Conservation (phyloP, 306 rosid species). For the Argentina anserina region DNA sequence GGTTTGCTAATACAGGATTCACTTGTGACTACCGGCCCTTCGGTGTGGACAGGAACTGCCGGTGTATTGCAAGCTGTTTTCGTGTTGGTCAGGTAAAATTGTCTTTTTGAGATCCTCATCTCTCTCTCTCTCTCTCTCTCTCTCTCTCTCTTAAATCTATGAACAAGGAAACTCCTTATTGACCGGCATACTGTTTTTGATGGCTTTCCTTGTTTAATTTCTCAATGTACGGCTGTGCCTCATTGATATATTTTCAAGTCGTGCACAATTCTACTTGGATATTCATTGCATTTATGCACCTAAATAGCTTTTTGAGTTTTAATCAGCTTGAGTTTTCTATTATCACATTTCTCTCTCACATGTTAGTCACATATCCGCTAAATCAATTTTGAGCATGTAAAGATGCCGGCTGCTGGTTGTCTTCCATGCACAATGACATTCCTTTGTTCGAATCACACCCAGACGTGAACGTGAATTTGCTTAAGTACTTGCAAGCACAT, state of each 20-base stretch:
- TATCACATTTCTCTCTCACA: not conserved
- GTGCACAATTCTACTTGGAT: no score
- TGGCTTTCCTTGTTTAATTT: not conserved
- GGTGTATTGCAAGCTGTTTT: conserved; percentile 87
- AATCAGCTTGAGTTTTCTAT: not conserved
- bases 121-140: not conserved
- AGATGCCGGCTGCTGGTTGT: not conserved
- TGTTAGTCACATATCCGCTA: not conserved
- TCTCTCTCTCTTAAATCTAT: not conserved
- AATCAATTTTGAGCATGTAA: not conserved
- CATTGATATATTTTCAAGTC: not conserved
- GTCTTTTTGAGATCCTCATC: not conserved
- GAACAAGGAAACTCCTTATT: not conserved
- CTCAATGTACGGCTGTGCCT: not conserved
- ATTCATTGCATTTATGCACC: not conserved
- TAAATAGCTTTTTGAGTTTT: not conserved
- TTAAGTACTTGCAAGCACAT: not conserved
- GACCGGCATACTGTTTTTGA: not conserved
- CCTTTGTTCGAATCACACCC: not conserved
- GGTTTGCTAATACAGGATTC: conserved; percentile 93
- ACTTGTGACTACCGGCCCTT: conserved; percentile 70
- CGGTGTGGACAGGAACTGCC: conserved; percentile 94
- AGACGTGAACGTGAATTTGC: not conserved
- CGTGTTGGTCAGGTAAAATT: conserved; percentile 73
- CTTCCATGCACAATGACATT: not conserved